Evolutionary conservation across 2,329 filamentous ascomycete genomes (phyloP).

Genomic region (Monosporascus ibericus): DNA sequence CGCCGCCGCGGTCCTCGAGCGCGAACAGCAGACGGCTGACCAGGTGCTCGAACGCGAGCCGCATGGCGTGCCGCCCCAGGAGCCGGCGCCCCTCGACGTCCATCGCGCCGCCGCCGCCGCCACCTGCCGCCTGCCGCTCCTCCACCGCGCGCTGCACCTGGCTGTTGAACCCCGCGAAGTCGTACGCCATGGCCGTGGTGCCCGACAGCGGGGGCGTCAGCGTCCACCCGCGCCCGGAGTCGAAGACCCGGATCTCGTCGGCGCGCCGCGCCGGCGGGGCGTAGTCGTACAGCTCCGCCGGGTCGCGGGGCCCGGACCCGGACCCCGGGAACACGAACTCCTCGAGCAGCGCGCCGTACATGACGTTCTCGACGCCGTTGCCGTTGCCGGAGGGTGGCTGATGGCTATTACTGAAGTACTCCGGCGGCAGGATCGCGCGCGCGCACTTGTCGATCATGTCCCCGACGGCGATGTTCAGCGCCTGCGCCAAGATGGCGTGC

Average conservation of each 20-base stretch:
- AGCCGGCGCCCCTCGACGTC: slow-evolving; percentile 54
- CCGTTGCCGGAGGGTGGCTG: slow-evolving; percentile 10
- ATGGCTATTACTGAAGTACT: slow-evolving; percentile 1
- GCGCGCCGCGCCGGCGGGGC: slow-evolving; percentile 48
- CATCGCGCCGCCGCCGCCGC: slow-evolving; percentile 29
- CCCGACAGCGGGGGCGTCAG: slow-evolving; percentile 61
- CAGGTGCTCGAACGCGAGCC: slow-evolving; percentile 81
- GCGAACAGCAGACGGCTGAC: slow-evolving; percentile 67
- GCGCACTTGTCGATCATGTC: slow-evolving; percentile 86
- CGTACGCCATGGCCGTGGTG: slow-evolving; percentile 56
- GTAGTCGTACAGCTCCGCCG: slow-evolving; percentile 45
- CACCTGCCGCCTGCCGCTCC: slow-evolving; percentile 18
- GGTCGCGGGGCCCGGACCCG: neutral
- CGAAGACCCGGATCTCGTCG: slow-evolving; percentile 47
- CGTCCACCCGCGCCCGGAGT: slow-evolving; percentile 49
- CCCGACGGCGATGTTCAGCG: slow-evolving; percentile 79
- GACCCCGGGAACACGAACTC: slow-evolving; percentile 62
- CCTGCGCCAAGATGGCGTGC: slow-evolving; percentile 68
- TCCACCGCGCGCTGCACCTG: slow-evolving; percentile 52
- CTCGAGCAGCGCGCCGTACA: slow-evolving; percentile 79
- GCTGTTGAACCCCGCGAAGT: slow-evolving; percentile 68
- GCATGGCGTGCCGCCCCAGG: slow-evolving; percentile 70
- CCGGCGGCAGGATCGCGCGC: slow-evolving; percentile 63
- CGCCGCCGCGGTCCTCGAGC: slow-evolving; percentile 36
- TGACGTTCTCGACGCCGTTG: slow-evolving; percentile 51